Conservation (phyloP, 208 protist species). For the Leishmania arabica region DNA sequence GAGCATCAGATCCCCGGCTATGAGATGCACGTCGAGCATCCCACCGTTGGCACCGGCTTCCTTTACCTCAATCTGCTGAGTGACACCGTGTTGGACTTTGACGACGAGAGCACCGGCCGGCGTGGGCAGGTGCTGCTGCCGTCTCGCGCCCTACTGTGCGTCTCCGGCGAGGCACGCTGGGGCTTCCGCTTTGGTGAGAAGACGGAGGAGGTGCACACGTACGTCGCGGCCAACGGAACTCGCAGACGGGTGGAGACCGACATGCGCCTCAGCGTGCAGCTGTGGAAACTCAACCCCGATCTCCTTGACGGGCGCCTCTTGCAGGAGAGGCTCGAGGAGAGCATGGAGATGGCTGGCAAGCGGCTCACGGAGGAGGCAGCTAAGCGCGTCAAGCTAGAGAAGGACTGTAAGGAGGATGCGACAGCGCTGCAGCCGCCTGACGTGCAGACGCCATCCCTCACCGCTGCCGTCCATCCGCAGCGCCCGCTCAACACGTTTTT, state of each 20-base stretch:
- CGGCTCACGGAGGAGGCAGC: conserved; percentile 29
- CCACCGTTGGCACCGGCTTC: conserved; percentile 78
- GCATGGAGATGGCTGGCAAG: conserved; percentile 39
- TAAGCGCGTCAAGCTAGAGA: conserved; percentile 16
- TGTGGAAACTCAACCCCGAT: conserved; percentile 73
- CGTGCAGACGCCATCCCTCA: conserved; percentile 9
- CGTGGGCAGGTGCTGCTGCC: conserved; percentile 70
- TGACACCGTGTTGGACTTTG: conserved; percentile 81
- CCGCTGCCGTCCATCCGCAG: conserved; percentile 11
- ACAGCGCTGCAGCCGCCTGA: conserved; percentile 27
- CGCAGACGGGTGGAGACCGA: conserved; percentile 58
- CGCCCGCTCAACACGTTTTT: conserved; percentile 26
- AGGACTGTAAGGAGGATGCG: conserved; percentile 23
- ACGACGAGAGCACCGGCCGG: conserved; percentile 83
- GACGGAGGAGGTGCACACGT: conserved; percentile 54
- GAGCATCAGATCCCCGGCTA: conserved; percentile 86
- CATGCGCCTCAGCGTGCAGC: conserved; percentile 80
- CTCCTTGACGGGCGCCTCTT: conserved; percentile 73
- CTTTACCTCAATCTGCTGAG: conserved; percentile 80
- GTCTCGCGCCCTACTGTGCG: conserved; percentile 62
- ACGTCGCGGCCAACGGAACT: conserved; percentile 31
- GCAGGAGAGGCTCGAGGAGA: conserved; percentile 69
- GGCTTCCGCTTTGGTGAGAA: conserved; percentile 83
- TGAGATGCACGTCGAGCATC: conserved; percentile 87
- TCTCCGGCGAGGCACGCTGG: conserved; percentile 84